phyloP scores from a whole-genome alignment of 2,329 filamentous ascomycete species.

The Pseudogymnoascus destructans region DNA sequence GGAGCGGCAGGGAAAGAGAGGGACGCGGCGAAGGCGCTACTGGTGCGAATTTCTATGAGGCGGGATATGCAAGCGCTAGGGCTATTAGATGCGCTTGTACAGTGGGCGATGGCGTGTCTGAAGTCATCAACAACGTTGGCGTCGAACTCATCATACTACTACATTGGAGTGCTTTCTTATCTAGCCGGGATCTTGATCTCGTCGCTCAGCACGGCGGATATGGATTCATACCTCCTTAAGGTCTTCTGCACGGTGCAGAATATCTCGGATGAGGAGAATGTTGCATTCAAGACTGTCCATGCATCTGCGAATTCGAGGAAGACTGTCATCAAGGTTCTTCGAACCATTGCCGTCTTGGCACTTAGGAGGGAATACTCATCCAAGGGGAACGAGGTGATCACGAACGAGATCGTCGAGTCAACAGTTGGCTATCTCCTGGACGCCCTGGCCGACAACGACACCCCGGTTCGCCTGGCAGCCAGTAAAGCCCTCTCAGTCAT shows the following conservation, averaged over 20 bases:
- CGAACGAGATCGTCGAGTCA: slow-evolving; percentile 52
- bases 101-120: slow-evolving; percentile 57
- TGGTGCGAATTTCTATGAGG: slow-evolving; percentile 71
- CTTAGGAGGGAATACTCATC: slow-evolving; percentile 36
- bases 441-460: slow-evolving; percentile 72
- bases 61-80: slow-evolving; percentile 76
- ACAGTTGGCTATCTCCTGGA: slow-evolving; percentile 73
- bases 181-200: slow-evolving; percentile 58
- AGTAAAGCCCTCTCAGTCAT: slow-evolving; percentile 88
- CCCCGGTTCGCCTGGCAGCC: slow-evolving; percentile 76
- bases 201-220: slow-evolving; percentile 60
- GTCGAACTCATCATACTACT: slow-evolving; percentile 51
- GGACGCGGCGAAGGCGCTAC: slow-evolving; percentile 69
- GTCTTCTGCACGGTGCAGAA: slow-evolving; percentile 54
- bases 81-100: slow-evolving; percentile 52
- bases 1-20: slow-evolving; percentile 71
- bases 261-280: slow-evolving; percentile 40
- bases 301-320: slow-evolving; percentile 72
- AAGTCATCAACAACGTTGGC: slow-evolving; percentile 26
- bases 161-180: slow-evolving; percentile 68
- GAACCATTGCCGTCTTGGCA: slow-evolving; percentile 56
- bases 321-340: slow-evolving; percentile 67
- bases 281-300: slow-evolving; percentile 40
- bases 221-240: slow-evolving; percentile 49
- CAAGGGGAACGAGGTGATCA: slow-evolving; percentile 13